Evolutionary conservation across 805 yeast genomes (phyloP), one percentile per base, ranked within the genome.

Genomic region (Monosporozyma siamensis): DNA sequence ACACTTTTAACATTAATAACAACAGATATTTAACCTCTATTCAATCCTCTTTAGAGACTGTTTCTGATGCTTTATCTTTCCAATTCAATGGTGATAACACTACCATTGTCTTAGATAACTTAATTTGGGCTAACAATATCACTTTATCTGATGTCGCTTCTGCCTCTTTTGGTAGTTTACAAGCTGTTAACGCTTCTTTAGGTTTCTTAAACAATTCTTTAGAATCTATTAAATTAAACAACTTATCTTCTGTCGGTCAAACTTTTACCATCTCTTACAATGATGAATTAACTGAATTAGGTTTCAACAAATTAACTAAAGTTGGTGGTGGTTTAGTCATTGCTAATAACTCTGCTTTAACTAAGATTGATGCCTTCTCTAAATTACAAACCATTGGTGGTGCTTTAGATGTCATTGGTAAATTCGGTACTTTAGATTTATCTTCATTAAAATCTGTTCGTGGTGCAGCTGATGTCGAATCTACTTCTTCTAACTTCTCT

Each of bases 281-380:
- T 76, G 73, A 75, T 48, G 75, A 82, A 43, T 77, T 92, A 65
- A 74, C 76, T 56, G 73, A 70, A 54, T 53, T 84, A 46, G 78
- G 80, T 52, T 82, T 86, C 74, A 70, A 83, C 41, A 65, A 73
- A 62, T 77, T 92, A 67, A 71, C 79, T 48, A 51, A 74, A 39
- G 70, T 92, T 58, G 94, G 90, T 65, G 97, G 98, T 77, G 98
- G 96, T 67, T 84, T 92, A 66, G 80, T 76, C 57, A 71, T 92
- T 61, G 78, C 84, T 51, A 86, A 88, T 79, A 92, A 92, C 82
- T 69, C 85, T 51, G 66, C 72, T 43, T 78, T 90, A 63, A 65
- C 61, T 39, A 56, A 72, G 45, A 71, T 90, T 61, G 71, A 71
- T 45, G 90, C 87, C 62, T 85, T 92, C 78, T 79, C 80, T 54